Evolutionary conservation across 306 rosid genomes (phyloP), one percentile per base, ranked within the genome.

Genomic region (Geum urbanum): DNA sequence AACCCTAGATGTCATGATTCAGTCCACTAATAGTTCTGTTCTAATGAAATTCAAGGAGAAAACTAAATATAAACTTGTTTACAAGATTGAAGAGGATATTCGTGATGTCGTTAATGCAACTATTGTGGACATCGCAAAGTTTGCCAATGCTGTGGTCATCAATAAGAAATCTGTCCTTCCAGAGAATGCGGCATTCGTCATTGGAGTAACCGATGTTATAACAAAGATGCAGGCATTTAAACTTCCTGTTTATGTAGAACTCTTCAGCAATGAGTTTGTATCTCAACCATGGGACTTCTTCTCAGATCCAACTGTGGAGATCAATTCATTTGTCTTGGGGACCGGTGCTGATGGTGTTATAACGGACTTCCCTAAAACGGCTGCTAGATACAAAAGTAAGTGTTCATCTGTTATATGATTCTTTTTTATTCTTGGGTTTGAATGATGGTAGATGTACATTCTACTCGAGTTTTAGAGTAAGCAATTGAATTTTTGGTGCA

Each of bases 271-370:
- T 67, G 99, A 95, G 87, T 95, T 87, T 73, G 81, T 81, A 52
- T 86, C 97, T 62, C 99, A 95, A 76, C 83, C 92, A n/a, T 95
- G 90, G 90, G 99, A 95, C 82, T 91, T 82, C 86, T 87, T 84
- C 88, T 86, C 95, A 5, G 99, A 95, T 82, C 59, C 99, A 70
- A 87, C 95, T 0, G 82, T 86, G 59, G 97, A 95, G 86, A 79
- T 95, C 76, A 91, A 91, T 81, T 65, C 97, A 39, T 95, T 6
- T 74, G 67, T 82, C 74, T 4, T 0, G 4, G 91, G 69, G 49
- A 61, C 58, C 55, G 56, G 2, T 8, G 70, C 89, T 58, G 77
- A 87, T 49, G 99, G 99, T 37, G 74, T 95, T 72, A 78, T 95
- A 82, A 91, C 99, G 8, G 88, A 64, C 75, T 95, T 82, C 80